Base-by-base conservation (phyloP, 1,284 basidiomycete genomes). In the Papiliotrema laurentii region DNA sequence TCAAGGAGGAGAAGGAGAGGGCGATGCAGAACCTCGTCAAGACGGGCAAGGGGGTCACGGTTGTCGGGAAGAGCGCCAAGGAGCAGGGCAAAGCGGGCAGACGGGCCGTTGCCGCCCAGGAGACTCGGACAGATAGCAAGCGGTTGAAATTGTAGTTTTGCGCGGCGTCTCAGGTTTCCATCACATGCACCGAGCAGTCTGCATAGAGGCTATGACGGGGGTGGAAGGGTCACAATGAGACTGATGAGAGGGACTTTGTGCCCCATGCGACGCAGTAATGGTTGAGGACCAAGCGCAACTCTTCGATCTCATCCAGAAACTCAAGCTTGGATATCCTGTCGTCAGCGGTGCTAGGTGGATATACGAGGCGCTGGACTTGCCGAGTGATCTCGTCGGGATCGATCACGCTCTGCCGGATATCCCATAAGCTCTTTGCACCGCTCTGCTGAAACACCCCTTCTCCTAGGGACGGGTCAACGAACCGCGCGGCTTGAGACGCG, bases 231-330 rank as follows among this genome's bases (percentile, higher is more conserved):
- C 16, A 31, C 16, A 31, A 16, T 31, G 16, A 16, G 9, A 16
- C 30, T 31, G 16, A 31, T 10, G 34, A 10, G 14, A 39, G 38
- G 27, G 68, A 64, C 50, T 71, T 72, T 28, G 56, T 65, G 0
- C 69, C 86, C 87, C 87, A 93, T 0, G 85, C 85, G 43, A 96
- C 81, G 14, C 85, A 87, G 70, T 96, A 96, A 68, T 96, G 91
- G 4, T 78, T 78, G 28, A 94, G 75, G 1, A 96, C 86, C 2
- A 97, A 79, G 45, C 90, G 85, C 18, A 96, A 79, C 70, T 97
- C 91, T 68, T 97, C 92, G 13, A 90, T 77, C 71, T 96, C 92
- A 63, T 97, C 92, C 6, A 96, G 78, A 69, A 87, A 80, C 67
- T 94, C 91, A 7, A 93, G 75, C 49, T 75, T 78, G 1, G 84